phyloP scores from a whole-genome alignment of 805 yeast genomes.

The Brettanomyces custersianus region DNA sequence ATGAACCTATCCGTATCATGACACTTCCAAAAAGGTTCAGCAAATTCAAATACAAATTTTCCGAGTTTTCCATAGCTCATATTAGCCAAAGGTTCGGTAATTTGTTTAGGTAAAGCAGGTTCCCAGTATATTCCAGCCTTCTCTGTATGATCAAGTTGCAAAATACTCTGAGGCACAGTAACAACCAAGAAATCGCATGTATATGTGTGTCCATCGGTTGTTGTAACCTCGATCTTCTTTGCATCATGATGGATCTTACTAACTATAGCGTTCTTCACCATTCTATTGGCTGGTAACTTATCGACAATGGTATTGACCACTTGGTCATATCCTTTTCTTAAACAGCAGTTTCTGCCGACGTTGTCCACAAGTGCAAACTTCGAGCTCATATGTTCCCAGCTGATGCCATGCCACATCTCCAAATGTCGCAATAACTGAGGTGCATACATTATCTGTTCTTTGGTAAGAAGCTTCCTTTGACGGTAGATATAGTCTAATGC shows the following conservation, averaged over 20 bases:
- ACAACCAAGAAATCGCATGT: conserved; percentile 53
- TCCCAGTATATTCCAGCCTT: conserved; percentile 43
- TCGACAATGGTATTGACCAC: conserved; percentile 38
- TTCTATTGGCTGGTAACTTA: conserved; percentile 29
- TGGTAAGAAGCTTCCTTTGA: conserved; percentile 38
- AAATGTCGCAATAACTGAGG: conserved; percentile 45
- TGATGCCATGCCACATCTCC: conserved; percentile 77
- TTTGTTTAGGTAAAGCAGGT: conserved; percentile 43
- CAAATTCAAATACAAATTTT: conserved; percentile 64
- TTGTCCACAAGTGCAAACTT: conserved; percentile 61
- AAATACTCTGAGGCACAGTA: conserved; percentile 69
- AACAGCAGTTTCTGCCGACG: conserved; percentile 72
- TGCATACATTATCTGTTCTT: conserved; percentile 41
- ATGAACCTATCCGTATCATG: conserved; percentile 40
- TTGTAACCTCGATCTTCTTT: conserved; percentile 22
- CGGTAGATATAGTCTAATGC: conserved; percentile 33
- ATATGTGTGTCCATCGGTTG: conserved; percentile 24
- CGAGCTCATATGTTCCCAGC: conserved; percentile 59
- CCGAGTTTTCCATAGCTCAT: conserved; percentile 65
- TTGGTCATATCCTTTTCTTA: conserved; percentile 47
- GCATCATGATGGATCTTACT: conserved; percentile 25
- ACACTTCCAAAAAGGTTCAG: conserved; percentile 48
- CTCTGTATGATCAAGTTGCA: conserved; percentile 32
- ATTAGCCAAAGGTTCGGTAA: conserved; percentile 34
- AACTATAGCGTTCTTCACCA: conserved; percentile 37